These are phyloP conservation scores for Aspergillus flavus DNA, from an alignment of 2,329 filamentous ascomycete genomes.

Conservation along the genomic window DNA sequence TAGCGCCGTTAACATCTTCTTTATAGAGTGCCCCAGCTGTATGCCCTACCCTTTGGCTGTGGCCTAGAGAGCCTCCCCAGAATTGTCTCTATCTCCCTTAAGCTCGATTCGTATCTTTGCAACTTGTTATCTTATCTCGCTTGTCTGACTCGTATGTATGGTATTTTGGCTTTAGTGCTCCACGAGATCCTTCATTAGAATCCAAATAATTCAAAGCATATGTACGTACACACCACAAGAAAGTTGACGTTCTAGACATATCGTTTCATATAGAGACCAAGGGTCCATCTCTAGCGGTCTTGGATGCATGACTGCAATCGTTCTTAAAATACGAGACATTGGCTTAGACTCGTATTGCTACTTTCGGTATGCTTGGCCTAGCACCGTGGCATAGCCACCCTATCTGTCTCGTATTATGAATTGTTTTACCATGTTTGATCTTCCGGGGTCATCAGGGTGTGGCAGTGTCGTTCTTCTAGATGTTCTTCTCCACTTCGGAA, in stretches of 20 bases:
- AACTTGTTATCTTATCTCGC: neutral
- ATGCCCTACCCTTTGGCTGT: neutral
- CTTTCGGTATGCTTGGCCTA: neutral
- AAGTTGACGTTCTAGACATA: too few relatives aligned
- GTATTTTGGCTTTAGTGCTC: neutral
- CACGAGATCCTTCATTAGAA: fast-evolving
- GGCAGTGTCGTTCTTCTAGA: neutral
- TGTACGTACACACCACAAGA: neutral
- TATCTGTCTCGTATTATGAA: neutral
- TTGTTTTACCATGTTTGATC: neutral
- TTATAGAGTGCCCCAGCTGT: neutral
- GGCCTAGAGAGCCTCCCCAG: neutral
- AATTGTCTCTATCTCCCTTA: neutral
- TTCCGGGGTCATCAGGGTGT: neutral
- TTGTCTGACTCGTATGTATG: neutral
- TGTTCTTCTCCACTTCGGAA: neutral
- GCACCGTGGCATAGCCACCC: neutral
- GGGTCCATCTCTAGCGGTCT: neutral
- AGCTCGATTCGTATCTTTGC: neutral
- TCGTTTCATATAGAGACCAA: neutral
- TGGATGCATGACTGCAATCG: neutral
- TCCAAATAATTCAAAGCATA: neutral
- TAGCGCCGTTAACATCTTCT: neutral
- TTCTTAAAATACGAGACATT: neutral
- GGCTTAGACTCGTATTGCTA: neutral